Evolutionary conservation across 1,139 yeast species (phyloP).

Genomic region (Debaryomycetaceae sp.): DNA sequence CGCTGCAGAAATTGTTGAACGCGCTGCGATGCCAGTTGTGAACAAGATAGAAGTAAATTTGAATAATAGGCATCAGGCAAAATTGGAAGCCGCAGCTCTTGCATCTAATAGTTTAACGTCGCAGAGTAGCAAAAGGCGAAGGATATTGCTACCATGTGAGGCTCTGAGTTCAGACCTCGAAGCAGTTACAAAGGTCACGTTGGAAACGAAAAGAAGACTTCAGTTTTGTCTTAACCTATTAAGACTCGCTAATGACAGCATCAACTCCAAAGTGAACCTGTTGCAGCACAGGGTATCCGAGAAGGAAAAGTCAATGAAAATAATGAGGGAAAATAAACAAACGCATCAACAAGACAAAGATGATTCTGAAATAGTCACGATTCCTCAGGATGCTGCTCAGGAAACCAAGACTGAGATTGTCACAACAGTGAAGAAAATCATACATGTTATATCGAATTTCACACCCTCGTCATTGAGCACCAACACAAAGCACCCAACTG

Average conservation of each 20-base stretch:
- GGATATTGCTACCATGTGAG: slow-evolving; percentile 11
- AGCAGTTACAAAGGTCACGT: slow-evolving; percentile 28
- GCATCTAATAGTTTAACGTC: slow-evolving; percentile 1
- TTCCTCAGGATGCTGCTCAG: slow-evolving; percentile 21
- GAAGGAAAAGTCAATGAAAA: slow-evolving; percentile 13
- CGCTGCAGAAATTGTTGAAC: slow-evolving; percentile 65
- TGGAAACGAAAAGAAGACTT: slow-evolving; percentile 67
- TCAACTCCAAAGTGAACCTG: slow-evolving; percentile 58
- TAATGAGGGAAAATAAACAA: slow-evolving; percentile 7
- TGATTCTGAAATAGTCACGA: background rate
- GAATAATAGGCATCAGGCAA: slow-evolving; percentile 36
- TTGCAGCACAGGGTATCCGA: slow-evolving; percentile 46
- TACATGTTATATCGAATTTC: slow-evolving; percentile 79
- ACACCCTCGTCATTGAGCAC: slow-evolving; percentile 62
- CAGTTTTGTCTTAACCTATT: slow-evolving; percentile 72
- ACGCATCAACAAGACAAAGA: slow-evolving; percentile 8
- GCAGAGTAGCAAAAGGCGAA: slow-evolving; percentile 19
- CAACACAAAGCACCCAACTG: slow-evolving; percentile 5
- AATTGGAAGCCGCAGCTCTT: slow-evolving; percentile 9
- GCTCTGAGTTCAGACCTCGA: slow-evolving; percentile 4
- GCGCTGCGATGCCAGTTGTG: slow-evolving; percentile 58
- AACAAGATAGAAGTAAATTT: slow-evolving; percentile 46
- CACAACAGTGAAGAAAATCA: slow-evolving; percentile 84
- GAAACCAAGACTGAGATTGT: slow-evolving; percentile 79
- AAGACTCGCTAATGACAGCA: slow-evolving; percentile 71